Evolutionary conservation across 2,329 filamentous ascomycete genomes (phyloP), one percentile per base, ranked within the genome.

Genomic region (Epichloe coenophiala): DNA sequence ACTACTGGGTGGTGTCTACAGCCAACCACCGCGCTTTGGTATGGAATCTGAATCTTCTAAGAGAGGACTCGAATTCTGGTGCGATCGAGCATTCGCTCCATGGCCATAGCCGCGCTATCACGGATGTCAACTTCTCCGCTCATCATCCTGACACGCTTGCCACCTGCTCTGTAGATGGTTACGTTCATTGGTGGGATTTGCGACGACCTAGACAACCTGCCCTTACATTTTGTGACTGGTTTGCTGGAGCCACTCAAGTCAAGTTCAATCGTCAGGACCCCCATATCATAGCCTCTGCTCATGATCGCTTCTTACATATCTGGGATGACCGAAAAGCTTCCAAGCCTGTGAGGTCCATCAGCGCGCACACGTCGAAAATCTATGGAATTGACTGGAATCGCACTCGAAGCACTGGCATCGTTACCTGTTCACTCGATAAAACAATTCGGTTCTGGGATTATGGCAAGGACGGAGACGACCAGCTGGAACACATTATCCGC

Each of bases 351-450:
- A 83, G 82, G 53, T 91, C 88, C 15, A 94, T 96, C 55, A 82
- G 83, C 61, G 91, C 90, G 0, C 90, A 96, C 60, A 81, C 80
- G 35, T 95, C 89, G 38, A 96, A 95, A 67, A 95, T 96, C 53
- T 96, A 96, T 63, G 91, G 91, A 31, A 74, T 96, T 36, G 91
- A 96, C 66, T 96, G 91, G 91, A 94, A 94, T 62, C 80, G 91
- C 48, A 84, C 84, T 12, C 75, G 82, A 45, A 69, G 80, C 2
- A 83, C 80, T 9, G 83, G 81, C 37, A 73, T 96, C 47, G 81
- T 88, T 5, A 96, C 90, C 3, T 96, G 90, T 65, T 95, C 90
- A 1, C 71, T 96, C 46, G 90, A 96, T 63, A 88, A 84, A 63
- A 94, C 84, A 40, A 91, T 96, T 67, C 95, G 94, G 63, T 86